These are phyloP conservation scores for Arthrobotrys conoides DNA, from an alignment of 2,329 filamentous ascomycete species.

Conservation along the genomic window DNA sequence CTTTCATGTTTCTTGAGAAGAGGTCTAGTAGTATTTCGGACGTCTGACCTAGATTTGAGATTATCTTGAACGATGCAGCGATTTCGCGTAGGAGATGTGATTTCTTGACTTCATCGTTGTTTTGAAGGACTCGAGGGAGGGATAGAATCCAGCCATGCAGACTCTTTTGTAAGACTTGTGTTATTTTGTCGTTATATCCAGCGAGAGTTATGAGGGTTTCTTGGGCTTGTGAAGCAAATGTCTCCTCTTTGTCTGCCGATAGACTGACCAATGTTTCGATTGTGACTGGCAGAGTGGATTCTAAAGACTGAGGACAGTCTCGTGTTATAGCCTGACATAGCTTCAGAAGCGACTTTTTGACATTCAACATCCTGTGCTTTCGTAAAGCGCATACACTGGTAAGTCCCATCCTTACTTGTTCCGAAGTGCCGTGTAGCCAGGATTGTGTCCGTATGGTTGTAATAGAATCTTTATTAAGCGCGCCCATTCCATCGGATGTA, in stretches of 20 bases:
- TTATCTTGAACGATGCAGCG: conserved; percentile 78
- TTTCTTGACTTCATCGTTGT: conserved; percentile 84
- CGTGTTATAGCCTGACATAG: conserved; percentile 81
- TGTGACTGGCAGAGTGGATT: conserved; percentile 78
- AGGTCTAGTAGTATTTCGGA: conserved; percentile 78
- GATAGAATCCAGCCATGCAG: conserved; percentile 78
- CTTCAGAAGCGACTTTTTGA: conserved; percentile 77
- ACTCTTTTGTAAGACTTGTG: conserved; percentile 63
- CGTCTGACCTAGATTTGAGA: conserved; percentile 76
- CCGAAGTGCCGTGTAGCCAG: conserved; percentile 85
- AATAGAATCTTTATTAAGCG: conserved; percentile 51
- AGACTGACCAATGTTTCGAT: conserved; percentile 86
- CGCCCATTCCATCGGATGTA: conserved; percentile 64
- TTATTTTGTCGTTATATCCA: conserved; percentile 63
- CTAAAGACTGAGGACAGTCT: conserved; percentile 83
- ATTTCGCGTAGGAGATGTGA: conserved; percentile 80
- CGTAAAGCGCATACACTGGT: conserved; percentile 82
- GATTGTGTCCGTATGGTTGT: conserved; percentile 58
- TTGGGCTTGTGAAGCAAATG: conserved; percentile 60
- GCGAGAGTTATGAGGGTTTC: conserved; percentile 61
- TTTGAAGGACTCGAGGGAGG: conserved; percentile 85
- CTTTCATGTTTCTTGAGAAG: conserved; percentile 78
- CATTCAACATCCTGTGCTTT: conserved; percentile 77
- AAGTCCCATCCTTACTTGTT: conserved; percentile 86
- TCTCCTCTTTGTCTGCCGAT: conserved; percentile 70